Evolutionary conservation across 768 basidiomycete genomes (phyloP), one percentile per base, ranked within the genome.

Genomic region (Suillus lakei): DNA sequence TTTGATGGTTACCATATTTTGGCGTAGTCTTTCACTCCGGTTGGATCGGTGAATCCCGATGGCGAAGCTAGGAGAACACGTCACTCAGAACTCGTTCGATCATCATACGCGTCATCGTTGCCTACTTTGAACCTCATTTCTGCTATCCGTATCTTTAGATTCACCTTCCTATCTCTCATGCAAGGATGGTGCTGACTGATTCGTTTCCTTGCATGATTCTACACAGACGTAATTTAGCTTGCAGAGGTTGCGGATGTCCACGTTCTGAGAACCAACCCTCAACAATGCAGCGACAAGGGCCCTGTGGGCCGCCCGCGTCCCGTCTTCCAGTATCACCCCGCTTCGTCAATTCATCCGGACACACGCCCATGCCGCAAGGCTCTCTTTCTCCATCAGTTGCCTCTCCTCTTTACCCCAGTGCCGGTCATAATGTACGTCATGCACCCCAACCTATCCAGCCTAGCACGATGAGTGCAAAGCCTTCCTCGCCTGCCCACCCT

Each of bases 171-270:
- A 46, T 62, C 30, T 30, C 59, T 39, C 55, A 30, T 39, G 54
- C 67, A 64, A 60, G 36, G 10, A 77, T 77, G 76, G 76, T 83
- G 76, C 81, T 86, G 68, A 84, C 83, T 54, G 77, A 83, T 54
- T 75, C 77, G 7, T 85, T 84, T 69, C 82, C 81, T 67, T 83
- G 83, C 71, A 82, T 81, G 77, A 80, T 84, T 66, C 72, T 83
- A 62, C 81, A 80, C 76, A 93, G 91, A 67, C 91, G 92, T 66
- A 94, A 94, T 76, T 70, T 88, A 55, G 78, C 84, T 36, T 94
- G 92, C 79, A 91, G 92, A 70, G 90, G 88, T 50, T 93, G 92
- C 72, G 91, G 91, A 68, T 86, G 82, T 71, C 85, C 89, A 55
- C 83, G 88, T 63, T 79, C 82, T 16, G 77, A 74, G 67, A 79